A percentile compares a stretch with the other conserved stretches of the same genome.
Conservation (phyloP, 2,329 filamentous ascomycete genomes). For the Diaporthe citrichinensis region DNA sequence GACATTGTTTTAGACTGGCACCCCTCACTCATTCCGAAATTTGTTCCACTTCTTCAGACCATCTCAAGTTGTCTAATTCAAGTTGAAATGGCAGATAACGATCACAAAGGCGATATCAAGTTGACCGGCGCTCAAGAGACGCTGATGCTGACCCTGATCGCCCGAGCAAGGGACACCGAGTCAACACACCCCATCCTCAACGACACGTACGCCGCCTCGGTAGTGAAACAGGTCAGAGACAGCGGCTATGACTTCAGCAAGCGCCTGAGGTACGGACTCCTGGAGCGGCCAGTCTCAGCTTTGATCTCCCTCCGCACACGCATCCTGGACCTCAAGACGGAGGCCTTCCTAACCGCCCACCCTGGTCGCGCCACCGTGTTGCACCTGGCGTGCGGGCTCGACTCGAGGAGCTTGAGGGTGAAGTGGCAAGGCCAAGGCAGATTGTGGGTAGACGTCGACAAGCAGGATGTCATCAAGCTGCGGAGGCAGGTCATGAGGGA, state of each 20-base stretch:
- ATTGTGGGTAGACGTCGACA: slow-evolving; percentile 8
- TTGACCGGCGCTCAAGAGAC: slow-evolving; percentile 2
- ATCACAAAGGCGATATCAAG: not conserved
- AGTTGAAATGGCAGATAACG: not conserved
- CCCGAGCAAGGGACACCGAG: not conserved
- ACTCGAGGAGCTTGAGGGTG: not conserved
- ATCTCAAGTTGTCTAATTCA: fast-evolving
- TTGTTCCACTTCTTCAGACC: not conserved
- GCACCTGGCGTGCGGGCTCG: slow-evolving; percentile 20
- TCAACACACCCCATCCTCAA: not conserved
- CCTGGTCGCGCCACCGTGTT: not conserved
- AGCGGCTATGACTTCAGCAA: not conserved
- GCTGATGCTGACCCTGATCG: not conserved
- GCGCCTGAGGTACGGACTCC: not conserved
- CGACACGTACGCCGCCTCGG: slow-evolving; percentile 6
- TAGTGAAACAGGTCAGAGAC: not conserved
- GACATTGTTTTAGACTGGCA: not conserved
- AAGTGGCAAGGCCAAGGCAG: not conserved
- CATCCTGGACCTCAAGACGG: not conserved
- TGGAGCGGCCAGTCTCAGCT: not conserved
- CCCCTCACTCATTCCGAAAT: not conserved
- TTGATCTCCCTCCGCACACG: not conserved
- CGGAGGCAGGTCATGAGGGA: not conserved
- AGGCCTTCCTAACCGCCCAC: not conserved
- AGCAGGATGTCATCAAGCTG: slow-evolving; percentile 10